A percentile compares a stretch with the other conserved stretches of the same genome.
Conservation (phyloP, 83 land plant species). For the Picea engelmannii region DNA sequence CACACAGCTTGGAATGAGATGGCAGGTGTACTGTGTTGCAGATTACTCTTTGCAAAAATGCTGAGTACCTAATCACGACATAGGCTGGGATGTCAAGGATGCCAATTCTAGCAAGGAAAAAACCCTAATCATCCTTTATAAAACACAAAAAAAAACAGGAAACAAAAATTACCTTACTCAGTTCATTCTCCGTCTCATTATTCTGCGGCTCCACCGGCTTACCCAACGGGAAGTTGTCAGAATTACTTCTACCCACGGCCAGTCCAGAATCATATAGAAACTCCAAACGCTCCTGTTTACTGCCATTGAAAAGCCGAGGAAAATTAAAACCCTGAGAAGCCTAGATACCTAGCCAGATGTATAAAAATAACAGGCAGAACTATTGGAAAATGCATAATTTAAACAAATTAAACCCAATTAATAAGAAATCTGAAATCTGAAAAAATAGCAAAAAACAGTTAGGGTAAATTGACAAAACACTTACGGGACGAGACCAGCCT, state of each 20-base stretch:
- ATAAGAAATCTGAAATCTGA: background rate
- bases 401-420: background rate
- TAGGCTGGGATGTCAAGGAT: no score
- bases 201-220: slow-evolving; percentile 27
- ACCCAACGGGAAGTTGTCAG: slow-evolving; percentile 60
- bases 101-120: background rate
- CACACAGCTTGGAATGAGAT: no score
- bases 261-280: slow-evolving; percentile 95
- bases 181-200: slow-evolving; percentile 24
- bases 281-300: slow-evolving; percentile 94
- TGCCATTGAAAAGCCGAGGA: slow-evolving; percentile 20
- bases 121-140: background rate
- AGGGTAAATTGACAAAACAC: slow-evolving; percentile 14
- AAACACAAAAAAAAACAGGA: background rate
- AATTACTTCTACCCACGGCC: slow-evolving; percentile 79
- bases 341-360: background rate
- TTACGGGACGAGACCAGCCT: slow-evolving; percentile 95
- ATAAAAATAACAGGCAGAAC: background rate
- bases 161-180: slow-evolving; percentile 21
- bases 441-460: background rate
- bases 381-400: background rate
- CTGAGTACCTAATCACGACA: no score
- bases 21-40: no score
- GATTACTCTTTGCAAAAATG: no score
- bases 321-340: no score